A percentile compares a stretch with the other conserved stretches of the same genome.
These are phyloP conservation scores for Mortierella antarctica DNA, from an alignment of 192 early-diverging fungal species.

Conservation along the genomic window DNA sequence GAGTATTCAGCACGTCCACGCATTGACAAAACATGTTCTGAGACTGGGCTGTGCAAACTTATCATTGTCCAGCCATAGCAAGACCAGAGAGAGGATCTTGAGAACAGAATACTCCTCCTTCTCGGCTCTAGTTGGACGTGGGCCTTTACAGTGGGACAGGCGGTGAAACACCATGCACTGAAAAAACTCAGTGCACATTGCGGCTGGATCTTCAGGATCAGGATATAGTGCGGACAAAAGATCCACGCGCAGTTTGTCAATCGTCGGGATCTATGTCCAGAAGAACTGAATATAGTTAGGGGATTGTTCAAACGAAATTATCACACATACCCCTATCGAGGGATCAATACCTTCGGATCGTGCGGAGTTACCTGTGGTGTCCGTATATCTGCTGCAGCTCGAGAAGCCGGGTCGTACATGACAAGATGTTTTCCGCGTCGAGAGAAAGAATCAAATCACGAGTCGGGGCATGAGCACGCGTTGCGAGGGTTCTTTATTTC, in stretches of 20 bases:
- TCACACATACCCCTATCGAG: no score
- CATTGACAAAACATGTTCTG: conserved; percentile 19
- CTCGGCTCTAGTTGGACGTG: conserved; percentile 4
- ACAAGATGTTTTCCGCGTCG: no score
- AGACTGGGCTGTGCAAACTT: conserved; percentile 5
- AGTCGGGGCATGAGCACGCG: no score
- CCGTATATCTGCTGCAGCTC: no score
- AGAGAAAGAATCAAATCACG: no score
- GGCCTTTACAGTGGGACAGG: conserved; percentile 3
- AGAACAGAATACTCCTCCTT: conserved; percentile 13
- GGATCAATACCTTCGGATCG: no score
- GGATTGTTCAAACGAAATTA: no score
- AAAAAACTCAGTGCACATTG: conserved; percentile 14
- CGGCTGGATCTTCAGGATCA: conserved; percentile 20
- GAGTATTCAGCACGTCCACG: conserved; percentile 17
- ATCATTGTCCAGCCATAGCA: conserved; percentile 18
- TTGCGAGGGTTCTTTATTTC: no score
- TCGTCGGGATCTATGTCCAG: no score
- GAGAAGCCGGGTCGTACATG: no score
- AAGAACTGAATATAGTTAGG: no score
- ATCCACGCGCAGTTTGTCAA: conserved; percentile 17
- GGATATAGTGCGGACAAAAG: conserved; percentile 3
- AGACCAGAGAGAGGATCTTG: conserved; percentile 13
- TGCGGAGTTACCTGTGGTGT: no score
- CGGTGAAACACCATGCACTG: conserved; percentile 12